Conservation (phyloP, 371 early-diverging fungal genomes). For the Rhizoclosmatium hyalinum region DNA sequence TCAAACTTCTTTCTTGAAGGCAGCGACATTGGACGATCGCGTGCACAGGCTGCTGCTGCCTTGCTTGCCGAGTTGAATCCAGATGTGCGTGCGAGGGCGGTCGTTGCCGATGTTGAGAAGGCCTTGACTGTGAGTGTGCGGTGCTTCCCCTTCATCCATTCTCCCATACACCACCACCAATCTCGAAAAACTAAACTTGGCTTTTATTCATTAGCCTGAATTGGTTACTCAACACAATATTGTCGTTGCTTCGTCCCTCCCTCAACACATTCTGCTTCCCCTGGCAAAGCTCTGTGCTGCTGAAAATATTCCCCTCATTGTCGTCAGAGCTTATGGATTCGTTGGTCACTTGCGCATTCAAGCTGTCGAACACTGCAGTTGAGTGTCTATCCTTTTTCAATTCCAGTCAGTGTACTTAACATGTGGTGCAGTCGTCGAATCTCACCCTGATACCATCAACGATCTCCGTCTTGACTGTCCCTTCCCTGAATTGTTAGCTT, state of each 20-base stretch:
- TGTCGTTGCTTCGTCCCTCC: conserved; percentile 75
- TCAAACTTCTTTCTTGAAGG: conserved; percentile 89
- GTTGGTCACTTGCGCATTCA: conserved; percentile 67
- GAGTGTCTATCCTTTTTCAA: conserved; percentile 16
- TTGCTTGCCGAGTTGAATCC: conserved; percentile 87
- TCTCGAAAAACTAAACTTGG: conserved; percentile 53
- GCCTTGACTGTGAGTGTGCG: background rate
- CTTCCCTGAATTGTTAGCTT: conserved; percentile 72
- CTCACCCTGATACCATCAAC: conserved; percentile 76
- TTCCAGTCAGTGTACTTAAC: background rate
- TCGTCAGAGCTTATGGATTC: conserved; percentile 76
- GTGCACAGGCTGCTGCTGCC: conserved; percentile 70
- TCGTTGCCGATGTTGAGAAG: conserved; percentile 29
- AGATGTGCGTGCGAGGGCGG: conserved; percentile 72
- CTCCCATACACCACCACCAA: conserved; percentile 36
- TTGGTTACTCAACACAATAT: conserved; percentile 75
- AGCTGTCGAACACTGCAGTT: conserved; percentile 78
- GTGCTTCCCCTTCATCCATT: background rate
- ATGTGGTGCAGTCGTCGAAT: conserved; percentile 74
- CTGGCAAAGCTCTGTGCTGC: conserved; percentile 70
- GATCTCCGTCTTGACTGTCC: conserved; percentile 87
- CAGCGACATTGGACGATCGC: conserved; percentile 66
- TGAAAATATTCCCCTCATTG: conserved; percentile 69
- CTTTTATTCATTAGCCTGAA: conserved; percentile 39
- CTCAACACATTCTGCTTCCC: conserved; percentile 59